Percentiles rank a stretch among this genome's conserved stretches.
Conservation (phyloP, 169 alveolate species). For the Perkinsus olseni region DNA sequence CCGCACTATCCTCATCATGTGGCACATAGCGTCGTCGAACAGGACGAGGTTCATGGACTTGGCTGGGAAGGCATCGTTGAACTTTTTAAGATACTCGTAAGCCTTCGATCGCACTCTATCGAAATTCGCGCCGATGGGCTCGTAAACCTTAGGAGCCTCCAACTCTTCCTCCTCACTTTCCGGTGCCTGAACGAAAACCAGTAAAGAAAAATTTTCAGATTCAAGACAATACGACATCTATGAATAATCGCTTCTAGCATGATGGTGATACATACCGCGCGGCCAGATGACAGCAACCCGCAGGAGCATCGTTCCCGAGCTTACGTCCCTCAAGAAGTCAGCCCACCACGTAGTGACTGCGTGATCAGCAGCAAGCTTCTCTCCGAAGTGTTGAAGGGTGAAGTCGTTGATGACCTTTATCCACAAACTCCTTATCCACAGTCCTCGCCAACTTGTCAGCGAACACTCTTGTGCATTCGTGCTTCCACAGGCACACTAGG, state of each 20-base stretch:
- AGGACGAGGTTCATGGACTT: constrained; percentile 86
- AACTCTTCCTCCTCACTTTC: constrained; percentile 55
- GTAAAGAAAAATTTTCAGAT: neutral
- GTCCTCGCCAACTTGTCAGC: constrained; percentile 85
- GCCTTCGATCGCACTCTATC: constrained; percentile 66
- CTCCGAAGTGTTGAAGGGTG: constrained; percentile 61
- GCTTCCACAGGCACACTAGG: constrained; percentile 87
- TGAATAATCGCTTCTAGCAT: no score
- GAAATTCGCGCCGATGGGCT: constrained; percentile 62
- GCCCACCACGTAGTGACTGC: constrained; percentile 15
- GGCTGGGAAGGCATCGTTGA: constrained; percentile 77
- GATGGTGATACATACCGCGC: no score
- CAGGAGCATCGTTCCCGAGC: no score
- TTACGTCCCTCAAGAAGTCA: neutral
- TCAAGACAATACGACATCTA: neutral
- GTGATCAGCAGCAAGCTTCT: constrained; percentile 33
- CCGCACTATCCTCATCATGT: constrained; percentile 74
- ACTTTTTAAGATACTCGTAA: constrained; percentile 65
- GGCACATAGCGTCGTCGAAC: constrained; percentile 90
- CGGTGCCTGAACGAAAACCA: constrained; percentile 40
- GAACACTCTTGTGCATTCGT: constrained; percentile 89
- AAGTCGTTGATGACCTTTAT: constrained; percentile 47
- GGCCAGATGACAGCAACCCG: no score
- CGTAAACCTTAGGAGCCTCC: constrained; percentile 39
- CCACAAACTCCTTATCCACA: constrained; percentile 70